A percentile compares a stretch with the other conserved stretches of the same genome.
phyloP scores from a whole-genome alignment of 2,329 filamentous ascomycete genomes.

The Sarocladium brachiariae region DNA sequence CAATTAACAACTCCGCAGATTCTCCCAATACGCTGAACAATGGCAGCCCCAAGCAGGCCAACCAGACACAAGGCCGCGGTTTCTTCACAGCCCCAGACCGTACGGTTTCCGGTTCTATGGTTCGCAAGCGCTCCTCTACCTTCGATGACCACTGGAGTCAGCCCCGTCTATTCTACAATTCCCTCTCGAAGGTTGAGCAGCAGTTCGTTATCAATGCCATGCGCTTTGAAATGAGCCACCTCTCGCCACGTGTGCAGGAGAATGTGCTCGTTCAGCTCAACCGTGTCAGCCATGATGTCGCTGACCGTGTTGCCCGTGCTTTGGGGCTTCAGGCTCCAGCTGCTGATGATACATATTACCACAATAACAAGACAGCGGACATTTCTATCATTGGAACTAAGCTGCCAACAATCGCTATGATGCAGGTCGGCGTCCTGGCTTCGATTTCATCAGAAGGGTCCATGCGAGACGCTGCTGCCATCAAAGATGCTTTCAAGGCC shows the following conservation, averaged over 20 bases:
- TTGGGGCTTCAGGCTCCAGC: slow-evolving; percentile 52
- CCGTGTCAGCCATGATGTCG: slow-evolving; percentile 59
- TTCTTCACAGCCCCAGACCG: slow-evolving; percentile 64
- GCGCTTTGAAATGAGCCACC: slow-evolving; percentile 60
- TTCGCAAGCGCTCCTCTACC: slow-evolving; percentile 44
- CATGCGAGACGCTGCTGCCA: slow-evolving; percentile 38
- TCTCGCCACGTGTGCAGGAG: slow-evolving; percentile 53
- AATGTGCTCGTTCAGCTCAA: slow-evolving; percentile 66
- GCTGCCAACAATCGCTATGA: slow-evolving; percentile 52
- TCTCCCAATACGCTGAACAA: slow-evolving; percentile 60
- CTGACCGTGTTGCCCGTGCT: slow-evolving; percentile 54
- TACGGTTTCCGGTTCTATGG: slow-evolving; percentile 41
- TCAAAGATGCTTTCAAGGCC: slow-evolving; percentile 42
- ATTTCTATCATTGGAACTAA: slow-evolving; percentile 53
- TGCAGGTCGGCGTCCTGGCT: slow-evolving; percentile 58
- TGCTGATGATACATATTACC: slow-evolving; percentile 59
- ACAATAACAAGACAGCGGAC: slow-evolving; percentile 57
- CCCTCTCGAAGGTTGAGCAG: slow-evolving; percentile 56
- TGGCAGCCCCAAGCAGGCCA: slow-evolving; percentile 58
- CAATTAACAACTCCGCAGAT: slow-evolving; percentile 30
- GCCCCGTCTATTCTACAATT: slow-evolving; percentile 57
- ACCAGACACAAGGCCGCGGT: slow-evolving; percentile 54
- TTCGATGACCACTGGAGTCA: slow-evolving; percentile 53
- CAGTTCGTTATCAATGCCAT: slow-evolving; percentile 69
- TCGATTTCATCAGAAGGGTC: slow-evolving; percentile 34